Evolutionary conservation across 768 basidiomycete species (phyloP).

Genomic region (Suillus weaverae): DNA sequence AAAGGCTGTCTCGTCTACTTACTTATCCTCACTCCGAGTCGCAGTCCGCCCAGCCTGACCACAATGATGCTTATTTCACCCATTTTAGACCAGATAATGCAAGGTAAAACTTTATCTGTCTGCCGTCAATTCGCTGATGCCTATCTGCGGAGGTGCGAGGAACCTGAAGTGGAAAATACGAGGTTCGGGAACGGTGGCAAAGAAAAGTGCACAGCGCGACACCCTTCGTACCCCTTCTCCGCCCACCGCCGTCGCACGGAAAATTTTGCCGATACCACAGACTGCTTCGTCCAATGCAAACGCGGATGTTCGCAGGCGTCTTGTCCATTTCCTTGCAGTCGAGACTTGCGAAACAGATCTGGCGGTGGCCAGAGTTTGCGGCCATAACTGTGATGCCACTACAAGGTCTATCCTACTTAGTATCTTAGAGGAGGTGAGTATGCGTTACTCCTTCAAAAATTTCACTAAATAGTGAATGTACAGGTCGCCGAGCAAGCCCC

Average conservation of each 20-base stretch:
- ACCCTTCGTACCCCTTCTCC: slow-evolving; percentile 32
- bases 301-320: slow-evolving; percentile 34
- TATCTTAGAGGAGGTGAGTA: slow-evolving; percentile 52
- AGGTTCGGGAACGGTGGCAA: slow-evolving; percentile 27
- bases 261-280: slow-evolving; percentile 28
- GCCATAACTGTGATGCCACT: slow-evolving; percentile 34
- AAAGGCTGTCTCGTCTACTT: too few species aligned
- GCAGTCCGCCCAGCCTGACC: too few species aligned
- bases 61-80: too few species aligned
- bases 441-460: background rate
- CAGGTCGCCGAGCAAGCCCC: slow-evolving; percentile 55
- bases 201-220: slow-evolving; percentile 17
- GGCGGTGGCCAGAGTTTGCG: slow-evolving; percentile 45
- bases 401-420: slow-evolving; percentile 44
- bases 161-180: slow-evolving; percentile 42
- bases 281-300: slow-evolving; percentile 18
- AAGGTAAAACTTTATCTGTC: too few species aligned
- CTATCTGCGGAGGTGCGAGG: slow-evolving; percentile 33
- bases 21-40: too few species aligned
- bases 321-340: slow-evolving; percentile 52
- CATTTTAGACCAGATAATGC: too few species aligned
- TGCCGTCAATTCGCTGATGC: too few species aligned
- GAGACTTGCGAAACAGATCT: slow-evolving; percentile 44
- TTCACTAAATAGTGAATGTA: background rate
- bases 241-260: slow-evolving; percentile 29